These are phyloP conservation scores for Penicillium sp. DNA, from an alignment of 2,329 filamentous ascomycete genomes.

Conservation along the genomic window DNA sequence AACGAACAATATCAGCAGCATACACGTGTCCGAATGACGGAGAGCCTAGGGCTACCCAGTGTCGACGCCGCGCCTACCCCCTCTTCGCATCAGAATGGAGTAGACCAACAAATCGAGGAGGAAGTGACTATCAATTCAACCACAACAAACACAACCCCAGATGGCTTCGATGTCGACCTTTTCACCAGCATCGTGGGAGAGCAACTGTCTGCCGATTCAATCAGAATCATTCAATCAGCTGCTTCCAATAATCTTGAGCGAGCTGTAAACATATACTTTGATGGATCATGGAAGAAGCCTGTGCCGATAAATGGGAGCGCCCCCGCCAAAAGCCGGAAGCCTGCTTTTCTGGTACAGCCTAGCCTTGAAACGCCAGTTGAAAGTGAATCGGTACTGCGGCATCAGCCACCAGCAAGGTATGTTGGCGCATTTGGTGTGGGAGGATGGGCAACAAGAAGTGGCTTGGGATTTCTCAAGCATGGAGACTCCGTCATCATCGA, in stretches of 20 bases:
- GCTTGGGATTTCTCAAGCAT: conserved; percentile 69
- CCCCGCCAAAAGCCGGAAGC: conserved; percentile 8
- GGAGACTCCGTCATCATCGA: conserved; percentile 85
- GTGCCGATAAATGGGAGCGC: conserved; percentile 6
- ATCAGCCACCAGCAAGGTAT: conserved; percentile 62
- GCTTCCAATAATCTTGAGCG: conserved; percentile 56
- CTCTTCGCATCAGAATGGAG: background rate
- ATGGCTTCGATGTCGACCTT: conserved; percentile 53
- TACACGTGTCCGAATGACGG: background rate
- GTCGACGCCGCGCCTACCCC: background rate
- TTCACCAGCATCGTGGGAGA: conserved; percentile 60
- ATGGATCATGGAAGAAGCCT: conserved; percentile 58
- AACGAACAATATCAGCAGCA: background rate
- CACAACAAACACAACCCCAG: background rate
- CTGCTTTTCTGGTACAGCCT: conserved; percentile 4
- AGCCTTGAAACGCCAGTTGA: background rate
- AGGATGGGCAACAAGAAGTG: conserved; percentile 88
- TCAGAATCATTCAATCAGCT: conserved; percentile 49
- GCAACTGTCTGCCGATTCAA: conserved; percentile 42
- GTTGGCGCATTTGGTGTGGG: conserved; percentile 88
- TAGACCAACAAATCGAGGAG: background rate
- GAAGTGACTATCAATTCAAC: background rate
- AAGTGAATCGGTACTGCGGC: conserved; percentile 14
- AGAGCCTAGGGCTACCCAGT: background rate
- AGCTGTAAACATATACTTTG: conserved; percentile 63